A percentile compares a stretch with the other conserved stretches of the same genome.
These are phyloP conservation scores for Dysphania ambrosioides DNA, from an alignment of 148 eudicot species.

Conservation along the genomic window DNA sequence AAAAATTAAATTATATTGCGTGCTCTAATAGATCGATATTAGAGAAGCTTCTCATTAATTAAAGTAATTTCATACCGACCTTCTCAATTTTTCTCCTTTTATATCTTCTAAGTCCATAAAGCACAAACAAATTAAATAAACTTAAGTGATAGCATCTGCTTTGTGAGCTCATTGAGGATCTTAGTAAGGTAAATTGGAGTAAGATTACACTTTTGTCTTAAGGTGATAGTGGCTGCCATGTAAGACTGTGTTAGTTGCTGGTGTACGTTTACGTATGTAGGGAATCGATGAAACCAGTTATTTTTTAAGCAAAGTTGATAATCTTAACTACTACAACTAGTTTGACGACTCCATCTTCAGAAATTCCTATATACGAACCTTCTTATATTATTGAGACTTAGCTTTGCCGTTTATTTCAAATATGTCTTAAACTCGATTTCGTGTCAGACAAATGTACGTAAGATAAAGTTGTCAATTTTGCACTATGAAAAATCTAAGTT, in stretches of 20 bases:
- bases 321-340: neutral
- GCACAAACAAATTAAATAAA: neutral
- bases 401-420: neutral
- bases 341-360: neutral
- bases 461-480: neutral
- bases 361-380: neutral
- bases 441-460: neutral
- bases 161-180: neutral
- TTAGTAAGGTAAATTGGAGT: neutral
- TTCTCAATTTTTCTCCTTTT: too few relatives aligned
- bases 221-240: slow-evolving; percentile 19
- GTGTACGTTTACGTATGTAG: neutral
- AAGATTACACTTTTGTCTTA: slow-evolving; percentile 6
- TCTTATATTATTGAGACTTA: neutral
- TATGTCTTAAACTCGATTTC: neutral
- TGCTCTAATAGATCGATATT: too few relatives aligned
- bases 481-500: neutral
- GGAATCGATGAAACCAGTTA: neutral
- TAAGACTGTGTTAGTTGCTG: slow-evolving; percentile 13
- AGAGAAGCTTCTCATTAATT: slow-evolving; percentile 10
- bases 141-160: neutral
- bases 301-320: neutral
- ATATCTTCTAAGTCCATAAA: too few relatives aligned
- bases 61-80: slow-evolving; percentile 11
- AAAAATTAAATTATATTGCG: too few relatives aligned